Base-by-base conservation (phyloP, 129 eudicot species). In the Silybum marianum region DNA sequence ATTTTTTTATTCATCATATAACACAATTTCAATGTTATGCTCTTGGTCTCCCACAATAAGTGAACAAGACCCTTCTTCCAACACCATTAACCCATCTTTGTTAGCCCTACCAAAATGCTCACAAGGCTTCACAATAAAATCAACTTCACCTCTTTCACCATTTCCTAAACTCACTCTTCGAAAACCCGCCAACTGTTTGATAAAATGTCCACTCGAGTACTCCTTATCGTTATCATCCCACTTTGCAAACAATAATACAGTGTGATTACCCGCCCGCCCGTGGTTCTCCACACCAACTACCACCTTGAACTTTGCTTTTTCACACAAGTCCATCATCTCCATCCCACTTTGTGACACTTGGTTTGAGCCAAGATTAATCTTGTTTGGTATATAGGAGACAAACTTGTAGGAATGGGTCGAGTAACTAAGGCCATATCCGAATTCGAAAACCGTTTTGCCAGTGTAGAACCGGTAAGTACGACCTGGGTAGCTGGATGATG, bases 391-490 rank as follows among this genome's bases (percentile, higher is more conserved):
- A 46, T 79, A 39, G 23, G 86, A 73, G 78, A 78, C 10, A 75
- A 44, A 92, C 66, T 86, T 76, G 71, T 92, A 92, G 9, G 89
- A 68, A 71, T 81, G 79, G 58, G 66, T 78, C 23, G 97, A 65
- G 92, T 91, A 89, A 87, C 93, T 87, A 4, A 91, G 91, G 2
- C 92, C 93, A 28, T 91, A 78, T 12, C 97, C 93, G 38, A 89
- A 89, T 30, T 91, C 88, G 22, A 78, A 91, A 21, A 89, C 93
- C 1, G 91, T 80, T 79, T 58, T 68, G 60, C 93, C 97, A 3
- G 68, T 73, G 86, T 89, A 91, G 81, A 91, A 91, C 54, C 88
- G 84, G 85, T 91, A 88, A 2, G 93, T 89, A 9, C 97, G 88
- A 4, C 97, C 97, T 1, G 97, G 97, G 76, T 91, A 91, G 82